Base-by-base conservation (phyloP, 1,284 basidiomycete genomes). In the Sanghuangporus weigelae region DNA sequence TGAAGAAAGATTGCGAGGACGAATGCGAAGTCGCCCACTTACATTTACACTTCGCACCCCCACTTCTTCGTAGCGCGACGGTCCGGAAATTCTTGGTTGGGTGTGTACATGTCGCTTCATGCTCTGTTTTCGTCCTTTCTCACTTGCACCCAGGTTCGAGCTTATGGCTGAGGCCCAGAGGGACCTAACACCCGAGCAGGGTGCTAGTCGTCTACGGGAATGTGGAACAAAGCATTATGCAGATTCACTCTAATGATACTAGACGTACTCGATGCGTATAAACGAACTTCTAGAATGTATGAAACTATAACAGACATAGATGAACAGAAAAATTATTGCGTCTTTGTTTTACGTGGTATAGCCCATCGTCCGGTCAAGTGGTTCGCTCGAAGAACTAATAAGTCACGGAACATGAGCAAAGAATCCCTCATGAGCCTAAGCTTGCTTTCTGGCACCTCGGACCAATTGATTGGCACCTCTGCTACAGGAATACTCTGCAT, bases 81-180 rank as follows among this genome's bases (percentile, higher is more conserved):
- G 88, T 97, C 50, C 84, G 88, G 70, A 98, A 98, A 75, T 97
- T 97, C 77, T 75, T 96, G 39, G 95, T 96, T 39, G 95, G 95
- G 86, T 92, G 70, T 63, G 88, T 80, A 8, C 57, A 38, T 19
- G 38, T 53, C 53, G 16, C 8, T 12, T 16, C 14, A 31, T 5
- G 39, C 16, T 48, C 2, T 26, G 8, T 14, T n/a, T 14, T 42
- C 54, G 35, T 16, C 21, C 19, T 48, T 61, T 44, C 44, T 46
- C 57, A 44, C 23, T 40, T 59, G 35, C 62, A 50, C 19, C 3
- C 69, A 93, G 92, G 2, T 97, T 93, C 69, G 95, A 97, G 75
- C 81, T 97, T 68, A 92, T 97, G 85, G 92, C 86, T 0, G 95
- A 98, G 74, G 84, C 91, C 1, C 95, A 98, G 78, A 81, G 95